Evolutionary conservation across 108 stramenopile species (phyloP).

Genomic region (Nitzschia sp.): DNA sequence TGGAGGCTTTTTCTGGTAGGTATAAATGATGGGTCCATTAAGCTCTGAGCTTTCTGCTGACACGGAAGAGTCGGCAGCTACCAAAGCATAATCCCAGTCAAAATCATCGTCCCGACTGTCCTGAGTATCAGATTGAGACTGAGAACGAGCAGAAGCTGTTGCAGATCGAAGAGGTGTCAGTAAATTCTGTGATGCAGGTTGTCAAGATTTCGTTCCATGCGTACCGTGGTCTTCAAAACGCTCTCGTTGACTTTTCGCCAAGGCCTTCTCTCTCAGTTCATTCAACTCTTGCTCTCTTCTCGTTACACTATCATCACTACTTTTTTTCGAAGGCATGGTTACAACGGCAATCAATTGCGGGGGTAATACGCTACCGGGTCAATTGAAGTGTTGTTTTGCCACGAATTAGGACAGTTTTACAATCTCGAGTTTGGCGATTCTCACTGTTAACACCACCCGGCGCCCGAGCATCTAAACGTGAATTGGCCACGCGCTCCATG

Average conservation of each 20-base stretch:
- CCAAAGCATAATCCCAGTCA: conserved; percentile 17
- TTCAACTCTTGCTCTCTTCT: conserved; percentile 1
- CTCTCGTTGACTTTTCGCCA: conserved; percentile 3
- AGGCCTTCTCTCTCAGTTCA: not conserved
- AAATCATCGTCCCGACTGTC: conserved; percentile 7
- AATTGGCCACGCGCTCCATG: too few species aligned
- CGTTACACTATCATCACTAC: not conserved
- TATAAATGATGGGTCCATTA: not conserved
- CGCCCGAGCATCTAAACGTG: too few species aligned
- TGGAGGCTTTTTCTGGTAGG: not conserved
- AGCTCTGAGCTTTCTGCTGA: not conserved
- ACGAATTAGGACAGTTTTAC: too few species aligned
- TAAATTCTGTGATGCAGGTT: too few species aligned
- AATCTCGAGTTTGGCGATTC: too few species aligned
- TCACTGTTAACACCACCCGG: too few species aligned
- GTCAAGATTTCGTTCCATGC: not conserved
- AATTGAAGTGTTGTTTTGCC: too few species aligned
- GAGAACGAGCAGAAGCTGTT: too few species aligned
- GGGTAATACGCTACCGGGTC: too few species aligned
- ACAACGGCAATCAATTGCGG: too few species aligned
- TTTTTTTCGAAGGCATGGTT: not conserved
- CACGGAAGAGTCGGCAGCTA: conserved; percentile 7
- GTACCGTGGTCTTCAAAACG: conserved; percentile 1
- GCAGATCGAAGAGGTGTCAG: too few species aligned
- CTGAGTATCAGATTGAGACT: too few species aligned